Conservation (phyloP, 148 eudicot genomes). For the Chenopodium berlandieri region DNA sequence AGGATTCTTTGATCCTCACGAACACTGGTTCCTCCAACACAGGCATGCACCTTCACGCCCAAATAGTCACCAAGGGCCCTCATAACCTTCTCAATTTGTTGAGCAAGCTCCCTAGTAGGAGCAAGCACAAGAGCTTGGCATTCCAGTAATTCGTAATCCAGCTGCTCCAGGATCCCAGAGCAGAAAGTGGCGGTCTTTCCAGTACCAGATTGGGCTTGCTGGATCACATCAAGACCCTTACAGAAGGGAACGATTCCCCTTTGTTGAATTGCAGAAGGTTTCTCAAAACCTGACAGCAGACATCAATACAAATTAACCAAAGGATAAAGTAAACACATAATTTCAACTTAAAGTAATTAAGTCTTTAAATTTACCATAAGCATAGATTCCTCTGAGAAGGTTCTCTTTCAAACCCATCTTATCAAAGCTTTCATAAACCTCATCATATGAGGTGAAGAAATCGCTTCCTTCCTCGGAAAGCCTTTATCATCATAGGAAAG, state of each 20-base stretch:
- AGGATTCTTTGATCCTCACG: conserved; percentile 72
- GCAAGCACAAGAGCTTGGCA: conserved; percentile 44
- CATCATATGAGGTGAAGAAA: conserved; percentile 36
- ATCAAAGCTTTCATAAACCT: conserved; percentile 36
- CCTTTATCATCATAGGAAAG: conserved; percentile 17
- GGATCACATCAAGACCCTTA: conserved; percentile 37
- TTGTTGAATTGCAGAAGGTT: conserved; percentile 41
- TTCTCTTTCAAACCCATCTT: conserved; percentile 35
- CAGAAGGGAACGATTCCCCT: conserved; percentile 38
- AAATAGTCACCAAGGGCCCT: conserved; percentile 55
- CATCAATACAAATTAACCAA: not conserved
- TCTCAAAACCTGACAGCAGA: conserved; percentile 34
- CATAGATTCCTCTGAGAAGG: conserved; percentile 40
- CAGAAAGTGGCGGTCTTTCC: conserved; percentile 42
- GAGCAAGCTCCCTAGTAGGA: conserved; percentile 44
- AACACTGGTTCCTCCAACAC: conserved; percentile 78
- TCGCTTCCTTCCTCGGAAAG: conserved; percentile 31
- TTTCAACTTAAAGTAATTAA: no score
- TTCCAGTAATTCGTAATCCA: conserved; percentile 33
- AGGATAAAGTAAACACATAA: not conserved
- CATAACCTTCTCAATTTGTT: conserved; percentile 45
- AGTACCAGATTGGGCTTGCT: conserved; percentile 41
- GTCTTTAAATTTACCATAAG: conserved; percentile 27
- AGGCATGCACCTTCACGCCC: conserved; percentile 74
- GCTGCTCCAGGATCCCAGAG: conserved; percentile 37